Evolutionary conservation across 352 stramenopile genomes (phyloP).

Genomic region (Phytophthora hybrid): DNA sequence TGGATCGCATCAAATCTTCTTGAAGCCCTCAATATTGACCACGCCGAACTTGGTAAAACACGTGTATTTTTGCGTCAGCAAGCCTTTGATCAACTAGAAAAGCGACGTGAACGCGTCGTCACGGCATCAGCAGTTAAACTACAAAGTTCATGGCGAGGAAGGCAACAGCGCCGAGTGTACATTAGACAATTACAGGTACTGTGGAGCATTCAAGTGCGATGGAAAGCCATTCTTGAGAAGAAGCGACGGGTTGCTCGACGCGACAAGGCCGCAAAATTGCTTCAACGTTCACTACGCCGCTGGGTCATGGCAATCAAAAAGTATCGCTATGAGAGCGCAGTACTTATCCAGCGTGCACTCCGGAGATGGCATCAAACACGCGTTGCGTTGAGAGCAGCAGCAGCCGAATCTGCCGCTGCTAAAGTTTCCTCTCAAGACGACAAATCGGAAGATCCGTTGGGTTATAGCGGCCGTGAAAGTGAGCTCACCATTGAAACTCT

Average conservation of each 20-base stretch:
- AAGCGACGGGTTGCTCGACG: constrained; percentile 45
- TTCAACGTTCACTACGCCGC: constrained; percentile 47
- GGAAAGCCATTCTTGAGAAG: constrained; percentile 61
- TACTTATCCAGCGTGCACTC: constrained; percentile 46
- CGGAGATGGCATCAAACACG: constrained; percentile 36
- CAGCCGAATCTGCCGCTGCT: constrained; percentile 15
- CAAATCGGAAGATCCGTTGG: constrained; percentile 17
- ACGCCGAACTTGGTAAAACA: constrained; percentile 72
- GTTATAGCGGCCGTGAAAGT: constrained; percentile 39
- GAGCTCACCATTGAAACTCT: constrained; percentile 42
- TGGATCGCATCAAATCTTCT: constrained; percentile 46
- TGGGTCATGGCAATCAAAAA: constrained; percentile 40
- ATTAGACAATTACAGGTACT: constrained; percentile 45
- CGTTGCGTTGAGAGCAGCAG: constrained; percentile 19
- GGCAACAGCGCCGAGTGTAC: constrained; percentile 42
- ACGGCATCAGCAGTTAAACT: constrained; percentile 42
- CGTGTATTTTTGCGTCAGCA: constrained; percentile 75
- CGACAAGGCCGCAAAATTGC: constrained; percentile 38
- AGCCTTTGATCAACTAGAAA: constrained; percentile 72
- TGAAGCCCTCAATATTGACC: constrained; percentile 42
- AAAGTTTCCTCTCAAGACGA: constrained; percentile 28
- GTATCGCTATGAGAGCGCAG: constrained; percentile 34
- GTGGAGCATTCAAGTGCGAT: constrained; percentile 60
- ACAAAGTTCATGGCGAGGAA: constrained; percentile 62
- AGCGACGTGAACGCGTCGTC: constrained; percentile 48